Percentiles rank a stretch among this genome's conserved stretches.
Evolutionary conservation across 225 moss, liverwort and hornwort species (phyloP).

Genomic region (Ulota crispa): DNA sequence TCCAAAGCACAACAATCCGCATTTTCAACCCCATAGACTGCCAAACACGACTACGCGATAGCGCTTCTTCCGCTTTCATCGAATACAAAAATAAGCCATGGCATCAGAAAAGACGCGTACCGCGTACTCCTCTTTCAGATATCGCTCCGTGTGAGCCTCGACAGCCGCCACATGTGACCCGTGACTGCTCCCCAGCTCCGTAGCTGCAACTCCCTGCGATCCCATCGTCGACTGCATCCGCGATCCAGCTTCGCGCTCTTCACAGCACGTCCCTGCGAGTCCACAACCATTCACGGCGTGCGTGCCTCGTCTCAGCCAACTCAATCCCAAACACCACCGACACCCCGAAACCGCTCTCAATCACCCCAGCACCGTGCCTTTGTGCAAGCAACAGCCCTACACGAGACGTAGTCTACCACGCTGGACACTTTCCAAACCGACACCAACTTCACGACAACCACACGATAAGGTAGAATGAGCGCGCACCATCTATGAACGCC

Average conservation of each 20-base stretch:
- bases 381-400: background rate
- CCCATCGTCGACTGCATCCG: slow-evolving; percentile 69
- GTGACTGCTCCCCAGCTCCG: slow-evolving; percentile 60
- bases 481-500: slow-evolving; percentile 62
- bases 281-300: background rate
- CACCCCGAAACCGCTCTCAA: too few relatives aligned
- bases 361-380: background rate
- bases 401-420: background rate
- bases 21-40: background rate
- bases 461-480: background rate
- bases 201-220: slow-evolving; percentile 57
- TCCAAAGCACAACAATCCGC: too few relatives aligned
- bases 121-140: slow-evolving; percentile 65
- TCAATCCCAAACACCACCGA: background rate
- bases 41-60: rapidly evolving
- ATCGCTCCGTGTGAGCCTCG: slow-evolving; percentile 51
- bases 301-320: background rate
- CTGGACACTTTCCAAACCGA: rapidly evolving
- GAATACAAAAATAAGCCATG: too few relatives aligned
- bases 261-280: slow-evolving; percentile 48
- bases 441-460: background rate
- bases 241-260: slow-evolving; percentile 63
- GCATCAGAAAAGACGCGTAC: slow-evolving; percentile 27
- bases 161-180: slow-evolving; percentile 51
- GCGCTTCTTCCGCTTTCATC: background rate